phyloP scores from a whole-genome alignment of 2,329 filamentous ascomycete species.

The Rugonectria rugulosa region DNA sequence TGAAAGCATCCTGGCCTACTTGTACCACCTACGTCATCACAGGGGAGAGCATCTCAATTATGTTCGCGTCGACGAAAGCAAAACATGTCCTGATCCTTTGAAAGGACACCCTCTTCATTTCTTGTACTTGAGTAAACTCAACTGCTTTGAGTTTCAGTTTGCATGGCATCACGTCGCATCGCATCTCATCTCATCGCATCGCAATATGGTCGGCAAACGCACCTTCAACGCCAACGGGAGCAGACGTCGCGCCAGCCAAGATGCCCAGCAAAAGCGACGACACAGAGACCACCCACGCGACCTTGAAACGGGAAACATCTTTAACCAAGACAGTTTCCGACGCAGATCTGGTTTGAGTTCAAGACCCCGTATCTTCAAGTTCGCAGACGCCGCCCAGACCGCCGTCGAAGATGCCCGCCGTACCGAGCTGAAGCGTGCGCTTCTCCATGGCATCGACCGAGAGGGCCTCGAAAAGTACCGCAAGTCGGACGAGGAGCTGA shows the following conservation, averaged over 20 bases:
- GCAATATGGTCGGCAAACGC: slow-evolving; percentile 38
- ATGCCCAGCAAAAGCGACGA: slow-evolving; percentile 12
- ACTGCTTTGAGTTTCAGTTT: not conserved
- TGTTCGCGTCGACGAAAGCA: not conserved
- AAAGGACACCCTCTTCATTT: not conserved
- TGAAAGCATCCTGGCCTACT: not conserved
- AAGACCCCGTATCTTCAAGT: slow-evolving; percentile 48
- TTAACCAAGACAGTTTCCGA: slow-evolving; percentile 2
- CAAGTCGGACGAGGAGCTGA: slow-evolving; percentile 40
- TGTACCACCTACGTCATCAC: not conserved
- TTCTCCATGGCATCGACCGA: slow-evolving; percentile 41
- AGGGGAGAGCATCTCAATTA: not conserved
- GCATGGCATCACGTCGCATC: not conserved
- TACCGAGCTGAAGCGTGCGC: slow-evolving; percentile 41
- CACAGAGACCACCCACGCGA: slow-evolving; percentile 30
- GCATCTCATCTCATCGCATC: no score
- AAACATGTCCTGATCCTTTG: not conserved
- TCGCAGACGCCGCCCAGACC: slow-evolving; percentile 41
- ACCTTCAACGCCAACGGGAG: slow-evolving; percentile 12
- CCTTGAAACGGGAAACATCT: slow-evolving; percentile 27
- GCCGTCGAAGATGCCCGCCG: slow-evolving; percentile 42
- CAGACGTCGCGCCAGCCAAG: slow-evolving; percentile 14
- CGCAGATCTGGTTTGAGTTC: slow-evolving; percentile 4
- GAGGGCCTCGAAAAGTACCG: slow-evolving; percentile 40
- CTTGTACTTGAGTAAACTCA: not conserved